phyloP scores from a whole-genome alignment of 2,329 filamentous ascomycete species.

The Fusarium nodosum region DNA sequence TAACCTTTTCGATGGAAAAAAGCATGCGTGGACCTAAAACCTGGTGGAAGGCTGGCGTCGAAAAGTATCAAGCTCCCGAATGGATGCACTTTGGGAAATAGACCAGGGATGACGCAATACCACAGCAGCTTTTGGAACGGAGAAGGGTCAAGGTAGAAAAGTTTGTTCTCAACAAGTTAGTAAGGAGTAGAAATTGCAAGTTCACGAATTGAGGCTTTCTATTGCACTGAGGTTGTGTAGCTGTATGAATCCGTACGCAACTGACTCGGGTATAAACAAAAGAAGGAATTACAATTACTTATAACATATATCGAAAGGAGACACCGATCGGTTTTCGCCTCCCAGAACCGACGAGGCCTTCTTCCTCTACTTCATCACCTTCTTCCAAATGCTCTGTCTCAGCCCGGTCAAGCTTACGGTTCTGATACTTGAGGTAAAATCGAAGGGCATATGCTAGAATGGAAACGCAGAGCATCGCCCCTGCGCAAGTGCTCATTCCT shows the following conservation, averaged over 20 bases:
- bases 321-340: slow-evolving; percentile 40
- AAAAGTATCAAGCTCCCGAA: slow-evolving; percentile 51
- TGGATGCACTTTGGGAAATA: slow-evolving; percentile 52
- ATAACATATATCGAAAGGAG: slow-evolving; percentile 64
- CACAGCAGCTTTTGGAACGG: neutral
- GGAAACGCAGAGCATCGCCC: slow-evolving; percentile 73
- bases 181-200: slow-evolving; percentile 28
- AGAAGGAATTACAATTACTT: slow-evolving; percentile 19
- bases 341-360: slow-evolving; percentile 56
- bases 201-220: slow-evolving; percentile 22
- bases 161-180: slow-evolving; percentile 26
- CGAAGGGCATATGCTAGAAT: slow-evolving; percentile 67
- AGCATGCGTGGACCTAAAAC: slow-evolving; percentile 46
- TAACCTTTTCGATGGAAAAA: slow-evolving; percentile 47
- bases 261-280: neutral
- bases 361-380: slow-evolving; percentile 54
- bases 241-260: neutral
- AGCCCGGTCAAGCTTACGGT: slow-evolving; percentile 59
- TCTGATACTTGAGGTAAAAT: slow-evolving; percentile 65
- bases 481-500: slow-evolving; percentile 74
- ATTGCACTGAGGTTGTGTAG: neutral
- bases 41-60: slow-evolving; percentile 56
- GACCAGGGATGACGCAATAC: neutral
- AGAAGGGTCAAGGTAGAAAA: neutral
- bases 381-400: slow-evolving; percentile 48